Evolutionary conservation across 2,329 filamentous ascomycete species (phyloP).

Genomic region (Diaporthe amygdali): DNA sequence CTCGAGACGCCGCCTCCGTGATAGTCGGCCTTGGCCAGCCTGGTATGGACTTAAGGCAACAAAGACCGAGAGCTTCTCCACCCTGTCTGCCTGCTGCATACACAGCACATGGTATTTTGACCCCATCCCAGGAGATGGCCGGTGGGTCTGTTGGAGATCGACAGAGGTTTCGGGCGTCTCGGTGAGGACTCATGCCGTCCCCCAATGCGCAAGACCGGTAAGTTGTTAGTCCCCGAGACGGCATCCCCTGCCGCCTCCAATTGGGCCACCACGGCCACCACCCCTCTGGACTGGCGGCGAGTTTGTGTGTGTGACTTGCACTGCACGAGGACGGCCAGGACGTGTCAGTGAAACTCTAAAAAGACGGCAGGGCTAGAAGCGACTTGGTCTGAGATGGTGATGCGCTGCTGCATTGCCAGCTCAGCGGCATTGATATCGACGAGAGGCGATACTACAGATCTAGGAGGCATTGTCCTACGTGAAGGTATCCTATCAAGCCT

Average conservation of each 20-base stretch:
- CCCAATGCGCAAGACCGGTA: background rate
- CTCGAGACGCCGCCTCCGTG: background rate
- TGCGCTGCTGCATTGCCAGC: slow-evolving; percentile 1
- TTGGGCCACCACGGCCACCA: background rate
- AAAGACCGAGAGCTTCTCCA: background rate
- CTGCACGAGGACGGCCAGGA: background rate
- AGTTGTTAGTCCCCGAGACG: slow-evolving; percentile 1
- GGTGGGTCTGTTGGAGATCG: slow-evolving; percentile 9
- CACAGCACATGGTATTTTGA: no score
- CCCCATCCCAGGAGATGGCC: slow-evolving; percentile 2
- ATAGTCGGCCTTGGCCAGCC: background rate
- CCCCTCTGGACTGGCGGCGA: background rate
- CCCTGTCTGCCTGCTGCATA: no score
- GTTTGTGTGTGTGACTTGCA: background rate
- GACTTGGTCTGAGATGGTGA: background rate
- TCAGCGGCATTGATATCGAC: background rate
- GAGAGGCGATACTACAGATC: background rate
- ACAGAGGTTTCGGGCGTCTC: background rate
- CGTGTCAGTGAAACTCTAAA: slow-evolving; percentile 12
- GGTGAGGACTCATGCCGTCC: slow-evolving; percentile 7
- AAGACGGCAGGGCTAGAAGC: background rate
- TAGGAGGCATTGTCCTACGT: background rate
- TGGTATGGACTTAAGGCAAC: background rate
- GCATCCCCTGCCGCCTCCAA: background rate
- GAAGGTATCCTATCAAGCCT: slow-evolving; percentile 5